A percentile compares a stretch with the other conserved stretches of the same genome.
Evolutionary conservation across 306 rosid species (phyloP).

Genomic region (Comarum palustre): DNA sequence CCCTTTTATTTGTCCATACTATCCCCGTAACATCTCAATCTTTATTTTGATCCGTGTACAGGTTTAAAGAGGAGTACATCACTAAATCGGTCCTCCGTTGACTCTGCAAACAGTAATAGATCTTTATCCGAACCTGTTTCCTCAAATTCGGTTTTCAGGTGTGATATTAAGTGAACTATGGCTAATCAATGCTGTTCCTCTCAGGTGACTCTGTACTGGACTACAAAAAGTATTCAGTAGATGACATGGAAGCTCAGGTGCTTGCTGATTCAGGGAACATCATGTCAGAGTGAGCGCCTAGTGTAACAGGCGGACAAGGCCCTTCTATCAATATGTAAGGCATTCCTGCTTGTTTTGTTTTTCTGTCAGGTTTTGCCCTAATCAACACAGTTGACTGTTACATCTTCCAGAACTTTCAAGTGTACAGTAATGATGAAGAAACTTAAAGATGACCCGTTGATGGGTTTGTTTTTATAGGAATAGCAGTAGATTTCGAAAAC

Average conservation of each 20-base stretch:
- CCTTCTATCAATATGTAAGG: slow-evolving; percentile 29
- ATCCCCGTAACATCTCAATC: background rate
- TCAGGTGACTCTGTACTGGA: slow-evolving; percentile 61
- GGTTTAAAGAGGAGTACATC: slow-evolving; percentile 33
- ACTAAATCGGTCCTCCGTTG: slow-evolving; percentile 43
- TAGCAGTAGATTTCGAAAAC: slow-evolving; percentile 24
- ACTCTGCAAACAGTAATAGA: slow-evolving; percentile 56
- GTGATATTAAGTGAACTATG: background rate
- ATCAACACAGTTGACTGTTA: slow-evolving; percentile 18
- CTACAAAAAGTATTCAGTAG: slow-evolving; percentile 30
- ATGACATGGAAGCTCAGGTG: slow-evolving; percentile 25
- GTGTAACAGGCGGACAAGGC: slow-evolving; percentile 26
- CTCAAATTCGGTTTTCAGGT: background rate
- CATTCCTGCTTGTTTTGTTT: slow-evolving; percentile 39
- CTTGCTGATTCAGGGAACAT: slow-evolving; percentile 33
- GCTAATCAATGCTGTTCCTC: slow-evolving; percentile 15
- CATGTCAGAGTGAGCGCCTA: slow-evolving; percentile 32
- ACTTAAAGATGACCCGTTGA: slow-evolving; percentile 25
- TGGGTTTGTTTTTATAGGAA: slow-evolving; percentile 39
- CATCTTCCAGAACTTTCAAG: slow-evolving; percentile 28
- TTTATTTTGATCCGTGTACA: slow-evolving; percentile 27
- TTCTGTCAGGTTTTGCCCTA: slow-evolving; percentile 38
- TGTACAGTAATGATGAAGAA: slow-evolving; percentile 34
- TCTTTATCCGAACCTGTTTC: background rate
- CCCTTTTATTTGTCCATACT: background rate